Conservation (phyloP, 148 eudicot genomes). For the Pouteria glomerata region DNA sequence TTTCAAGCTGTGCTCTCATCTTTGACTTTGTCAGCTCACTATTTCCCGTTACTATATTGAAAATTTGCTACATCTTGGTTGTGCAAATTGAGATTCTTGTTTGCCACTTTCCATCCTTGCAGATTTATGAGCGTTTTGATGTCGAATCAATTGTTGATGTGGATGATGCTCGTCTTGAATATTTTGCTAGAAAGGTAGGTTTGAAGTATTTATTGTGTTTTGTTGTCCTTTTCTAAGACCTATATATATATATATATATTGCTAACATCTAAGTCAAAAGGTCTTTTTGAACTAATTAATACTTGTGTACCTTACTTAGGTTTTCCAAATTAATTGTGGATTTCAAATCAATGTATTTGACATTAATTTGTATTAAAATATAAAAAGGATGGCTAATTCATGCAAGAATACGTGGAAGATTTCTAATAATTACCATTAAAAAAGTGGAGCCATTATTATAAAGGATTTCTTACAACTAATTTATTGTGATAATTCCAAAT, state of each 20-base stretch:
- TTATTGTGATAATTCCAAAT: too few species aligned
- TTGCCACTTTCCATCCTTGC: constrained; percentile 14
- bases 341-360: too few species aligned
- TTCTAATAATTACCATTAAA: too few species aligned
- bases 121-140: constrained; percentile 89
- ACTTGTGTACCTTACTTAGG: not conserved
- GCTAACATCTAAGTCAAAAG: not conserved
- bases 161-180: constrained; percentile 80
- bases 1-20: not conserved
- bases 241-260: not conserved
- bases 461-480: too few species aligned
- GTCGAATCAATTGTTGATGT: constrained; percentile 55
- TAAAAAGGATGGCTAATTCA: too few species aligned
- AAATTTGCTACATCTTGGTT: not conserved
- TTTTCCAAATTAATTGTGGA: not conserved
- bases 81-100: not conserved
- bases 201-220: not conserved
- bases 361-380: too few species aligned
- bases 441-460: too few species aligned
- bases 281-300: not conserved
- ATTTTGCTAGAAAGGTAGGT: constrained; percentile 69
- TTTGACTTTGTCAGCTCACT: not conserved
- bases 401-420: too few species aligned
- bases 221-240: not conserved
- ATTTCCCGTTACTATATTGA: not conserved